Evolutionary conservation across 139 green algal species (phyloP), one percentile per base, ranked within the genome.

Genomic region (Ettlia oleoabundans): DNA sequence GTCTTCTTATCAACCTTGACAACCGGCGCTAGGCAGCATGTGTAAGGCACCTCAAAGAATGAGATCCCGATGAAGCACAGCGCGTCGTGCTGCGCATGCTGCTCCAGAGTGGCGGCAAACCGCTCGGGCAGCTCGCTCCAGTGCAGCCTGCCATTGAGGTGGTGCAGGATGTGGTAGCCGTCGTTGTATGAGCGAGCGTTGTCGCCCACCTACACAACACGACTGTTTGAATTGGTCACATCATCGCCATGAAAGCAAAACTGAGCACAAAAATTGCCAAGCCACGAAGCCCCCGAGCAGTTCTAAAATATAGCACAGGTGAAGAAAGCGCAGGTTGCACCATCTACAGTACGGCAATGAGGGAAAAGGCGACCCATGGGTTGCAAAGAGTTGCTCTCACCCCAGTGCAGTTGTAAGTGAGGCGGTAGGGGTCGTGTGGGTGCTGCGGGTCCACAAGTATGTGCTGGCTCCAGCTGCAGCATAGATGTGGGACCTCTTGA

Each of bases 81-180:
- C 19, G 87, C 88, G 24, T 93, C 89, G 32, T 89, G 77, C 15
- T 90, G 72, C 28, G 90, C 89, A 37, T 96, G 92, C 68, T 89
- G 74, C 28, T 90, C 71, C 65, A 97, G 65, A 2, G 86, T 90
- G 6, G 89, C 71, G 10, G 93, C 68, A 70, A 97, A 94, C 19
- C 68, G 63, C 26, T 41, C 33, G 2, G 94, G 93, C 52, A 97
- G 76, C 83, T 95, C 87, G 6, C 73, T 90, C 95, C 95, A 98
- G 83, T 98, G 95, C 35, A 92, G 52, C n/a, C 22, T 42, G n/a
- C 88, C 93, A 83, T 98, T 98, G 63, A 91, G 81, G 82, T 98
- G 95, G 83, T 98, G 95, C 38, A 95, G 64, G 21, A 96, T 86
- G 85, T 98, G 95, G 86, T 97, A 98, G 19, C 95, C 95, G 51